These are phyloP conservation scores for Sporothrix pseudoabietina DNA, from an alignment of 2,329 filamentous ascomycete genomes.

Conservation along the genomic window DNA sequence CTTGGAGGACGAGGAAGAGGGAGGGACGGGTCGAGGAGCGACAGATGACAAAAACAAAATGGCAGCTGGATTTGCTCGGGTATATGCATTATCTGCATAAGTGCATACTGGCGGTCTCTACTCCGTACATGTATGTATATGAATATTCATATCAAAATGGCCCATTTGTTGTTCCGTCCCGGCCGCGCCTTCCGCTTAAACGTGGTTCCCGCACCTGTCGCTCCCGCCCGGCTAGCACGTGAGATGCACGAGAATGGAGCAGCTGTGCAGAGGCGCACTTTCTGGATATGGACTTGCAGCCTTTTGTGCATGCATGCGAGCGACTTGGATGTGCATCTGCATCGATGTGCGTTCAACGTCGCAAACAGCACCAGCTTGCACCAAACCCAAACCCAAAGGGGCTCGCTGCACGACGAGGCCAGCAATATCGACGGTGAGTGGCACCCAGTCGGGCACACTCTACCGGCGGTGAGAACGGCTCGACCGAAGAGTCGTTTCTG, in stretches of 20 bases:
- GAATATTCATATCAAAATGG: not conserved
- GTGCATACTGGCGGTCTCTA: not conserved
- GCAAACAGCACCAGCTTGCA: not conserved
- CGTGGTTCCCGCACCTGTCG: not conserved
- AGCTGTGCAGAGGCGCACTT: slow-evolving; percentile 15
- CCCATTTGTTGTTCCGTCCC: slow-evolving; percentile 6
- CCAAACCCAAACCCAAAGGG: slow-evolving; percentile 3
- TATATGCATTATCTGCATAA: not conserved
- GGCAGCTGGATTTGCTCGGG: not conserved
- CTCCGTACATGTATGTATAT: no score
- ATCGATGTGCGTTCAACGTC: not conserved
- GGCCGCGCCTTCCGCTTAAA: slow-evolving; percentile 21
- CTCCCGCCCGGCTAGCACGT: slow-evolving; percentile 7
- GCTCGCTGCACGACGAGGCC: slow-evolving; percentile 3
- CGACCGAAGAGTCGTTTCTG: not conserved
- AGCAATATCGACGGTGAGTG: slow-evolving; percentile 19
- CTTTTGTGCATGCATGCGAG: not conserved
- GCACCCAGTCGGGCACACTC: not conserved
- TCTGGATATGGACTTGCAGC: not conserved
- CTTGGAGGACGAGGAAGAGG: not conserved
- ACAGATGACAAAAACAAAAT: not conserved
- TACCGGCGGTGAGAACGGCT: slow-evolving; percentile 8
- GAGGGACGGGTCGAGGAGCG: not conserved
- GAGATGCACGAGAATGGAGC: slow-evolving; percentile 8
- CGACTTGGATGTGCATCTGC: not conserved